Base-by-base conservation (phyloP, 345 rosid species). In the Gossypium longicalyx region DNA sequence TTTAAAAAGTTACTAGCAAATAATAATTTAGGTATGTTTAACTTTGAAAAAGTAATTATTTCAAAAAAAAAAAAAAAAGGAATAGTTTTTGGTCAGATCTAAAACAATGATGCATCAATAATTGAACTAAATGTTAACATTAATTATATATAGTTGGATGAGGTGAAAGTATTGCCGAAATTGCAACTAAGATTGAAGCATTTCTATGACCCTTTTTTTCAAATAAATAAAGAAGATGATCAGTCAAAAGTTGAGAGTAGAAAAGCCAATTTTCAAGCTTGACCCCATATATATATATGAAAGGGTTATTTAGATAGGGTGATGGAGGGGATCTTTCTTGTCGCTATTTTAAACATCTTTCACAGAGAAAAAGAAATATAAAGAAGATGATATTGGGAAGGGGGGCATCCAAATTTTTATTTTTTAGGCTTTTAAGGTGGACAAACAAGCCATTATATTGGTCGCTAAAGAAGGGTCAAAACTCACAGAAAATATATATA, bases 361-460 rank as follows among this genome's bases (percentile, higher is more conserved):
- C 44, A 0, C 49, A 41, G 77, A 57, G 22, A n/a, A 48, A 44
- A 67, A 63, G 44, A 7, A 29, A 41, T 29, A 5, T 38, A 58
- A 70, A 70, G 78, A 47, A 53, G 66, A 49, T 59, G 1, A 12
- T 16, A 13, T 5, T 34, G 41, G 41, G 41, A 5, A 34, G 22
- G 22, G 17, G 29, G 29, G 22, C 47, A 44, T 15, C 58, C 17
- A 16, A 43, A 41, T 34, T 34, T 0, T 19, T 20, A 57, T 15
- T 67, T 82, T 74, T 62, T 77, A 62, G 77, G 58, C 79, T 79
- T 79, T 77, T 67, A 10, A 83, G 80, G 68, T 77, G 71, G 34
- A 74, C 34, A 68, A 57, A 57, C 27, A 66, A 66, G 11, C n/a
- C 20, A 69, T 64, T 34, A 76, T 69, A 56, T 73, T 74, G 77